phyloP scores from a whole-genome alignment of 2,329 filamentous ascomycete species.

The Beauveria varroae region DNA sequence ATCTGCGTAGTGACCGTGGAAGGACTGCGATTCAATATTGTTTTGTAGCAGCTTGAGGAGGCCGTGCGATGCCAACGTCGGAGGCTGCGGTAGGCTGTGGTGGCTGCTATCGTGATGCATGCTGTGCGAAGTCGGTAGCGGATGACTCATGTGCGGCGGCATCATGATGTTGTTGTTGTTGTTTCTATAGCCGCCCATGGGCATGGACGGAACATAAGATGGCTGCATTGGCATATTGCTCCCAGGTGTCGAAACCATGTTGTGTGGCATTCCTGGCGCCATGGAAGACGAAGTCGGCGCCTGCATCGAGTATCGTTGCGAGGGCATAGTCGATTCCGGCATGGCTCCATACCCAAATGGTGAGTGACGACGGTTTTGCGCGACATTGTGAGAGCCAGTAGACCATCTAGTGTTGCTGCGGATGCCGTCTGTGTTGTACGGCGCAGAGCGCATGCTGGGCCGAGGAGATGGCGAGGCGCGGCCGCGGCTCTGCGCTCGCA shows the following conservation, averaged over 20 bases:
- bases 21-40: slow-evolving; percentile 60
- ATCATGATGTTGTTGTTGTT: slow-evolving; percentile 41
- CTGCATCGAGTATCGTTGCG: slow-evolving; percentile 48
- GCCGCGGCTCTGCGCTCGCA: slow-evolving; percentile 58
- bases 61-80: slow-evolving; percentile 61
- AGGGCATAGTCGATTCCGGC: slow-evolving; percentile 50
- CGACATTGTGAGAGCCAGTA: slow-evolving; percentile 61
- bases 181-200: slow-evolving; percentile 22
- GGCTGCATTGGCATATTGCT: slow-evolving; percentile 46
- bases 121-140: slow-evolving; percentile 35
- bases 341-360: slow-evolving; percentile 57
- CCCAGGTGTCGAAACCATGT: slow-evolving; percentile 18
- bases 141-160: slow-evolving; percentile 38
- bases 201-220: slow-evolving; percentile 26
- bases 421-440: slow-evolving; percentile 60
- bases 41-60: slow-evolving; percentile 68
- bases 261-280: not conserved
- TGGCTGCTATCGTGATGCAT: slow-evolving; percentile 32
- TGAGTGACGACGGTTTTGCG: slow-evolving; percentile 46
- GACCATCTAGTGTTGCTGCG: slow-evolving; percentile 70
- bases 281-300: slow-evolving; percentile 23
- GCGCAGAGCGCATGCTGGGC: slow-evolving; percentile 58
- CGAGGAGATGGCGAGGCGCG: slow-evolving; percentile 66
- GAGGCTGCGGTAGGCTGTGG: slow-evolving; percentile 46
- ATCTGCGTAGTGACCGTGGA: slow-evolving; percentile 65